These are phyloP conservation scores for Taphrina communis DNA, from an alignment of 1,139 yeast species.

Conservation along the genomic window DNA sequence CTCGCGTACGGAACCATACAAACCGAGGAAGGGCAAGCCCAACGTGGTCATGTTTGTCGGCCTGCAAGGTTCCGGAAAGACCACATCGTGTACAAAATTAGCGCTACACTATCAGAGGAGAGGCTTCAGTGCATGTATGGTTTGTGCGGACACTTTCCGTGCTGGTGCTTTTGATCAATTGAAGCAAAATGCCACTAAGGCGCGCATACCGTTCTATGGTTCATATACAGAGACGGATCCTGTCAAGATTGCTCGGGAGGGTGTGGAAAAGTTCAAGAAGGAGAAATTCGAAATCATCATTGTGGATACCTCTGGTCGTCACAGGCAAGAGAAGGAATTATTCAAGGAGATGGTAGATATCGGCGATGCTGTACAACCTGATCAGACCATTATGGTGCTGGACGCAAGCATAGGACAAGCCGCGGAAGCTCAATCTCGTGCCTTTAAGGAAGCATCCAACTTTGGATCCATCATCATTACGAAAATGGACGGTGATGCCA, in stretches of 20 bases:
- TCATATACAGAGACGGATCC: conserved; percentile 96
- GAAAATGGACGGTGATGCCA: conserved; percentile 98
- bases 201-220: conserved; percentile 92
- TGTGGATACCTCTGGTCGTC: conserved; percentile 98
- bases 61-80: conserved; percentile 97
- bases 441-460: conserved; percentile 89
- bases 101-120: conserved; percentile 94
- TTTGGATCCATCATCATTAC: conserved; percentile 95
- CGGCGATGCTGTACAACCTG: conserved; percentile 80
- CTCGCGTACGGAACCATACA: conserved; percentile 66
- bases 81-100: conserved; percentile 94
- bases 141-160: conserved; percentile 98
- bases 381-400: conserved; percentile 95
- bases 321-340: conserved; percentile 89
- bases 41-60: conserved; percentile 96
- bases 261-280: conserved; percentile 87
- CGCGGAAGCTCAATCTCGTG: conserved; percentile 91
- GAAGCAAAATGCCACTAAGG: conserved; percentile 95
- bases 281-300: conserved; percentile 92
- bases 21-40: conserved; percentile 78
- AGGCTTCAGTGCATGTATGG: conserved; percentile 92
- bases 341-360: conserved; percentile 96
- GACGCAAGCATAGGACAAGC: conserved; percentile 99
- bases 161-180: conserved; percentile 99
- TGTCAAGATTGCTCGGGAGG: conserved; percentile 85